Evolutionary conservation across 108 stramenopile species (phyloP).

Genomic region (Fistulifera pelliculosa): DNA sequence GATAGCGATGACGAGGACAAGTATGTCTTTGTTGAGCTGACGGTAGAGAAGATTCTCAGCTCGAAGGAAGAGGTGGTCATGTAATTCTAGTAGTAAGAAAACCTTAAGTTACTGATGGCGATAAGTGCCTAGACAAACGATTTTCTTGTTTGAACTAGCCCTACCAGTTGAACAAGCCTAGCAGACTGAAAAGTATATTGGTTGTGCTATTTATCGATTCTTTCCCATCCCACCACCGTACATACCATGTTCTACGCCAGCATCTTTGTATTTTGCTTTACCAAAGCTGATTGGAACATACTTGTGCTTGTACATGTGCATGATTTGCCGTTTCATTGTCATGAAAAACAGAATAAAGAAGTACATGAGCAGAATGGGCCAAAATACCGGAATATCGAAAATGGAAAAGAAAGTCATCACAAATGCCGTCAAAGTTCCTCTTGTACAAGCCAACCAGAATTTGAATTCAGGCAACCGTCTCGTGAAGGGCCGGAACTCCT

Average conservation of each 20-base stretch:
- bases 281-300: slow-evolving; percentile 95
- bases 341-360: slow-evolving; percentile 95
- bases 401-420: slow-evolving; percentile 93
- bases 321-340: slow-evolving; percentile 99
- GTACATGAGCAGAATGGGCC: slow-evolving; percentile 98
- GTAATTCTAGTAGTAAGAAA: slow-evolving; percentile 17
- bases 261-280: slow-evolving; percentile 86
- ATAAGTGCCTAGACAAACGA: too few relatives aligned
- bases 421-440: slow-evolving; percentile 68
- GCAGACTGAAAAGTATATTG: too few relatives aligned
- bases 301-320: slow-evolving; percentile 98
- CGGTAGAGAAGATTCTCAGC: slow-evolving; percentile 67
- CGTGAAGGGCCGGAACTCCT: slow-evolving; percentile 90
- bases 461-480: slow-evolving; percentile 97
- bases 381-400: slow-evolving; percentile 99
- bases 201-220: slow-evolving; percentile 16
- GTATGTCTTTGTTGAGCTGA: slow-evolving; percentile 48
- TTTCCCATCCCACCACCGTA: slow-evolving; percentile 75
- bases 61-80: slow-evolving; percentile 80
- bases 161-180: too few relatives aligned
- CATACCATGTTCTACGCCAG: slow-evolving; percentile 65
- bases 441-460: slow-evolving; percentile 92
- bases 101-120: too few relatives aligned
- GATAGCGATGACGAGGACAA: slow-evolving; percentile 78
- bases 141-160: too few relatives aligned